These are phyloP conservation scores for Aspergillus sp. DNA, from an alignment of 2,329 filamentous ascomycete genomes.

Conservation along the genomic window DNA sequence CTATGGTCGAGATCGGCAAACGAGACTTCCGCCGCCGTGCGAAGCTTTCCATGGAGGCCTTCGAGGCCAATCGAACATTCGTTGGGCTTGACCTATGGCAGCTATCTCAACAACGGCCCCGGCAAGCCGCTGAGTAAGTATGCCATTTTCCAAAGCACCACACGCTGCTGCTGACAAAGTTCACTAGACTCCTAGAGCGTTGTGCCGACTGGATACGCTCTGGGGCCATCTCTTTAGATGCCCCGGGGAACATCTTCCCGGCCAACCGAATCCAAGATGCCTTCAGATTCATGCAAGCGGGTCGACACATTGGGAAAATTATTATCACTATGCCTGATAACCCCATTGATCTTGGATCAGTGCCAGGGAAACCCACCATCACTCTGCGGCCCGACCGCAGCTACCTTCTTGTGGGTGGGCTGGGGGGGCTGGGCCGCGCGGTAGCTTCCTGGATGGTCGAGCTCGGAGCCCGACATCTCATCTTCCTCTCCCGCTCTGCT, in stretches of 20 bases:
- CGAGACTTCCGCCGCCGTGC: slow-evolving; percentile 1
- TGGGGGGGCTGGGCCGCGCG: neutral
- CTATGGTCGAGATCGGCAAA: slow-evolving; percentile 27
- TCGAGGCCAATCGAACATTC: slow-evolving; percentile 19
- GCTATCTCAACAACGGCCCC: neutral
- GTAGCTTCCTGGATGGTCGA: neutral
- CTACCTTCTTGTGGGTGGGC: neutral
- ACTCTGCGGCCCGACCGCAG: neutral
- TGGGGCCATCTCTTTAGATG: neutral
- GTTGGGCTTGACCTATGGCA: slow-evolving; percentile 8
- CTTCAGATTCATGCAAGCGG: slow-evolving; percentile 34
- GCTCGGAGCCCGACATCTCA: neutral
- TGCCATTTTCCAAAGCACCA: neutral
- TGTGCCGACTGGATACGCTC: neutral
- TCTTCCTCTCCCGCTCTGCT: neutral
- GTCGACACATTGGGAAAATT: slow-evolving; percentile 44
- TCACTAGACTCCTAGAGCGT: neutral
- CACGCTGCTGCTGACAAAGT: neutral
- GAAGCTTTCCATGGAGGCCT: slow-evolving; percentile 20
- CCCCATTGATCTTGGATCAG: neutral
- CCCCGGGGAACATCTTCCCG: neutral
- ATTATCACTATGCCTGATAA: slow-evolving; percentile 31
- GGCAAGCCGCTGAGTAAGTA: neutral
- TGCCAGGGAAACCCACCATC: neutral
- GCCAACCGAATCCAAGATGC: slow-evolving; percentile 20